Evolutionary conservation across 371 early-diverging fungal genomes (phyloP), one percentile per base, ranked within the genome.

Genomic region (Apophysomyces sp.): DNA sequence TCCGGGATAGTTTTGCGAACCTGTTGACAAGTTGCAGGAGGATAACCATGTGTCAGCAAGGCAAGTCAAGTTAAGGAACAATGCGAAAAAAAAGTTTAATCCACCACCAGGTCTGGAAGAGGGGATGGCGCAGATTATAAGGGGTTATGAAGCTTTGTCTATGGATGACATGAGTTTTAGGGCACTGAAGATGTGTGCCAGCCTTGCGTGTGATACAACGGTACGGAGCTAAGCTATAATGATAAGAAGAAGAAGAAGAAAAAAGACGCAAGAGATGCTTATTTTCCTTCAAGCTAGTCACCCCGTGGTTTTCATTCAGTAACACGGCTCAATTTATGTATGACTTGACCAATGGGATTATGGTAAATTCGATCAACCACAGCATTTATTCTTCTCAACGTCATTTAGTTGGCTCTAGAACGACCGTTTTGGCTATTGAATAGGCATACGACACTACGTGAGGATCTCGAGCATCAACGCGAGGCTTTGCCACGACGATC

Each of bases 351-450:
- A 69, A 72, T 41, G 79, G 79, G 3, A 67, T 72, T 5, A 41
- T 76, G 68, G 79, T 79, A 74, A 65, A 32, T 16, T 13, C 3
- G 29, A 54, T 28, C n/a, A n/a, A n/a, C n/a, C n/a, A n/a, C 18
- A 26, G 9, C 36, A 30, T 28, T 13, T 34, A 4, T 32, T 11
- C 32, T 13, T 13, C 34, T 3, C 34, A 26, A 24, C 28, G 24
- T 13, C 15, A 34, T 58, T 54, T 57, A 78, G 79, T 52, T 71
- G 31, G 73, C 76, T 16, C 53, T 78, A 59, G 68, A 76, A 58
- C 53, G 61, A 26, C 76, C 79, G 0, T 69, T 73, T 30, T 54
- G 55, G 24, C 36, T 79, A 32, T 57, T 79, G 34, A 51, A 70
- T 1, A 60, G 61, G 56, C 59, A 65, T 18, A 29, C 58, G 29